Conservation (phyloP, 2,329 filamentous ascomycete species). For the Bretziella fagacearum region DNA sequence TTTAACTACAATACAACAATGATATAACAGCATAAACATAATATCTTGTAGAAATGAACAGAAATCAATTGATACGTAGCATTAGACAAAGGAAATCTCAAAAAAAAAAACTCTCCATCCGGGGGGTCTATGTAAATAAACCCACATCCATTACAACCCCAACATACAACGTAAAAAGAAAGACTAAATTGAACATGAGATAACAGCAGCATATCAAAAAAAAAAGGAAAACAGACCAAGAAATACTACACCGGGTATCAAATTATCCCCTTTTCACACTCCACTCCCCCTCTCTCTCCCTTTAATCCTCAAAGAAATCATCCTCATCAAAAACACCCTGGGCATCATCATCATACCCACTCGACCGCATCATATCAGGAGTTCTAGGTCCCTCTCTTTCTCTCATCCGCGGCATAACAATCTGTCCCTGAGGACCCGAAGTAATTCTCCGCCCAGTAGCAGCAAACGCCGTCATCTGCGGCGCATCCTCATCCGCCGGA, state of each 20-base stretch:
- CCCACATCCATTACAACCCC: too few relatives aligned
- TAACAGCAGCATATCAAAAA: conserved; percentile 1
- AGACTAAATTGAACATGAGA: neutral
- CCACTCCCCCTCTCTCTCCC: neutral
- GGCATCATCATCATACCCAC: conserved; percentile 44
- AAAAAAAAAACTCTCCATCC: too few relatives aligned
- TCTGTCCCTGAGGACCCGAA: conserved; percentile 20
- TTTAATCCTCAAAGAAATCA: conserved; percentile 38
- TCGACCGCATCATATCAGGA: conserved; percentile 43
- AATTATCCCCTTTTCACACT: neutral
- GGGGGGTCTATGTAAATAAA: too few relatives aligned
- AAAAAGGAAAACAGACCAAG: neutral
- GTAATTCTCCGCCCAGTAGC: conserved; percentile 41
- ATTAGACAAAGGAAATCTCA: too few relatives aligned
- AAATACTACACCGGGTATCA: neutral
- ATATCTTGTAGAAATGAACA: too few relatives aligned
- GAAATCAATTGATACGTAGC: too few relatives aligned
- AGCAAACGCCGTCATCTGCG: conserved; percentile 43
- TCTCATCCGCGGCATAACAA: conserved; percentile 16
- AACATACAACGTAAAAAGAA: too few relatives aligned
- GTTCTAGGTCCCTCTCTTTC: conserved; percentile 31
- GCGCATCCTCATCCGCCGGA: conserved; percentile 17
- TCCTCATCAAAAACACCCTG: conserved; percentile 43
- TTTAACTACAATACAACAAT: too few relatives aligned
- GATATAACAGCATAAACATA: too few relatives aligned